Base-by-base conservation (phyloP, 176 grass and related monocot species). In the Carex myosuroides region DNA sequence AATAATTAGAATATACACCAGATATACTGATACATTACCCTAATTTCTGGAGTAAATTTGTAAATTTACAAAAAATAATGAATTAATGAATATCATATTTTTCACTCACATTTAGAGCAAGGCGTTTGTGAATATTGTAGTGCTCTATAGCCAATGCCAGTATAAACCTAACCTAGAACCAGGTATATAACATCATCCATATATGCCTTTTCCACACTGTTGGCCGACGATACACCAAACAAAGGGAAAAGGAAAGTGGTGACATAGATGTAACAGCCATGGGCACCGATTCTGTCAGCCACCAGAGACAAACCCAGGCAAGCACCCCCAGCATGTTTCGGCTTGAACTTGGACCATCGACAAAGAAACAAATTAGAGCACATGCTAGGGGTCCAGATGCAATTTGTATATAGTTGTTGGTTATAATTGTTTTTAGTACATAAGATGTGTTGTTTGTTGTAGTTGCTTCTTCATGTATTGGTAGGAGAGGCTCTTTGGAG, bases 141-240 rank as follows among this genome's bases (percentile, higher is more conserved):
- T 93, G 95, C 75, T 94, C 91, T 56, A 98, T 87, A 50, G 95
- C 95, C 84, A 98, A 89, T 5, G 89, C 95, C 57, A 98, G 92
- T 67, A 98, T 93, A 81, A 98, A 98, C 86, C 95, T 98, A 33
- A 17, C 95, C 91, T 65, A 95, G 91, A 84, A 98, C 88, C 70
- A 98, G 91, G 26, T 91, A 85, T 92, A 98, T 98, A 81, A 98
- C 88, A 89, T 98, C 92, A 82, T 91, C 88, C 95, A 98, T 98
- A 85, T 98, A 98, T 0, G 89, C 82, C 77, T 87, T 93, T 65
- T 88, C 82, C 57, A 98, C 95, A 30, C 64, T 74, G 83, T 87
- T 63, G 44, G 90, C 70, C 7, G 86, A 80, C 61, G 95, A 32
- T 66, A 98, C 46, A 72, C 91, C 89, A 55, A 98, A 88, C 35